Base-by-base conservation (phyloP, 75 land plant species). In the Larix kaempferi region DNA sequence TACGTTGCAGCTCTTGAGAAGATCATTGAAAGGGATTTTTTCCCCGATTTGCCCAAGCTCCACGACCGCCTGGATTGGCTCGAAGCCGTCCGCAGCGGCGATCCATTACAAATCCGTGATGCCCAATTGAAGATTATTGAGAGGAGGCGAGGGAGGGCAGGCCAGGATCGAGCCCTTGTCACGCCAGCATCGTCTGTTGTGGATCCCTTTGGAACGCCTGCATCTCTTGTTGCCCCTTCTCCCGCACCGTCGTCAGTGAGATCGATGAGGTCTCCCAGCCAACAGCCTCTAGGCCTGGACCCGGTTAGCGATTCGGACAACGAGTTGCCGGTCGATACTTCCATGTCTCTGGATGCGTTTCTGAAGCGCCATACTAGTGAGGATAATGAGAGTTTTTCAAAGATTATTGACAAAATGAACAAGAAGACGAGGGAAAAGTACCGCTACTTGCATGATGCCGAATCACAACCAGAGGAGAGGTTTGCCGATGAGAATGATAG, bases 1-100 rank as follows among this genome's bases (percentile, higher is more conserved):
- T 98, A 98, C 67, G 96, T 98, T 0, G 92, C 89, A 11, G 91
- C 94, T 4, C 93, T 98, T 54, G 99, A 98, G 89, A 89, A 85
- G 82, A 98, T 98, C 80, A 86, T 98, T 58, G 99, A 98, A 79
- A 89, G 99, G 11, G 99, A 98, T 64, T 98, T 77, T 83, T 98
- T 95, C 76, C 98, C 99, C 52, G 96, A 95, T 77, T 87, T 98
- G 37, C 95, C 98, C 16, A 92, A 91, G 86, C 94, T 98, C 54
- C 94, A 93, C 35, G 95, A 98, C 69, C 91, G 98, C 44, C 86
- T 95, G 76, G 99, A 98, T 29, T 95, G 95, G 95, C 88, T 98
- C 37, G 91, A 95, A 83, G 99, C 99, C 2, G 89, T 89, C 33
- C 83, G 94, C 23, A 85, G 84, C 63, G 91, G 92, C 3, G 99